These are phyloP conservation scores for Echinosophora koreensis DNA, from an alignment of 306 rosid genomes.

Conservation along the genomic window DNA sequence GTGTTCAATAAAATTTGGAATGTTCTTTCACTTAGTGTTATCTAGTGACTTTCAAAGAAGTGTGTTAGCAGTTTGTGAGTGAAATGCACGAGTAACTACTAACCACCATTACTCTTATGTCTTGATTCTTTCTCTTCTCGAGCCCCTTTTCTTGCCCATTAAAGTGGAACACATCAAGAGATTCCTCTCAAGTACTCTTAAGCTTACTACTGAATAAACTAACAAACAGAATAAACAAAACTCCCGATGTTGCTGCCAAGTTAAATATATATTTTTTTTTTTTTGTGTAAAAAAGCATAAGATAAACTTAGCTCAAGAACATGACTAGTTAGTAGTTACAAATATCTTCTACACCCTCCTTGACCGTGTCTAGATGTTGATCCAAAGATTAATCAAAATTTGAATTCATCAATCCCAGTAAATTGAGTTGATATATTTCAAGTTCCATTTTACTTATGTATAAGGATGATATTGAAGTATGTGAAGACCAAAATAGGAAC, in stretches of 20 bases:
- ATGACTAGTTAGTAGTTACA: background rate
- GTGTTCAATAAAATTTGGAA: too few relatives aligned
- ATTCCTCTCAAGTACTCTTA: background rate
- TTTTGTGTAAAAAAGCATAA: background rate
- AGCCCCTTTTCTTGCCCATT: background rate
- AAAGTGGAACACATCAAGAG: background rate
- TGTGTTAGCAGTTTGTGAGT: background rate
- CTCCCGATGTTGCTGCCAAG: too few relatives aligned
- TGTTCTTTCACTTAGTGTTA: too few relatives aligned
- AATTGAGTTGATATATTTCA: background rate
- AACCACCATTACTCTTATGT: background rate
- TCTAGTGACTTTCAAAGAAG: background rate
- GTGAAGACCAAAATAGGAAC: constrained; percentile 9
- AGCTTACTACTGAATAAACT: too few relatives aligned
- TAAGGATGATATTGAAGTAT: background rate
- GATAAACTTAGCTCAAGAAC: background rate
- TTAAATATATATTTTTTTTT: too few relatives aligned
- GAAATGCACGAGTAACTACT: too few relatives aligned
- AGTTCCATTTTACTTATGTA: background rate
- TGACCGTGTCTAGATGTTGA: background rate
- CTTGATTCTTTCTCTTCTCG: background rate
- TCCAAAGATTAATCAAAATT: background rate
- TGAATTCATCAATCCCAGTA: background rate
- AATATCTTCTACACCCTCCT: background rate
- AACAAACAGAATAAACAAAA: too few relatives aligned